phyloP scores from a whole-genome alignment of 2,329 filamentous ascomycete genomes.

The Gaeumannomyces sp. region DNA sequence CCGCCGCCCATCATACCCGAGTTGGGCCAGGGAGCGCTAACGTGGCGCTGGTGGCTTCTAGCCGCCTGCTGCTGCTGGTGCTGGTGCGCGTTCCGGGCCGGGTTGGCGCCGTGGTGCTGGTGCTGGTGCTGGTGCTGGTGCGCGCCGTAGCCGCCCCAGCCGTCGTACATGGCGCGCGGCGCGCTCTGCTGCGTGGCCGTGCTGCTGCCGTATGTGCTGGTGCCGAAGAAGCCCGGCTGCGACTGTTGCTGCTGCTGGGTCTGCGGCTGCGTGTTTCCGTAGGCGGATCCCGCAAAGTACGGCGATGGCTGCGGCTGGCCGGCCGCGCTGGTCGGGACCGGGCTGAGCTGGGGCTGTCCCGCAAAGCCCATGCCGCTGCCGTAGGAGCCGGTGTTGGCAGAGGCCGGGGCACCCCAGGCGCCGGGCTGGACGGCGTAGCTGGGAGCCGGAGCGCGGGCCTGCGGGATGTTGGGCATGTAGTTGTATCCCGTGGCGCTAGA shows the following conservation, averaged over 20 bases:
- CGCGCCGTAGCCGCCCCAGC: slow-evolving; percentile 2
- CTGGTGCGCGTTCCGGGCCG: neutral
- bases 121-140: neutral
- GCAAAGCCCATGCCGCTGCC: neutral
- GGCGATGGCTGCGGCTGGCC: neutral
- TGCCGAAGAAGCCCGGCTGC: slow-evolving; percentile 2
- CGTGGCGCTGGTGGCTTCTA: slow-evolving; percentile 6
- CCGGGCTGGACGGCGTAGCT: neutral
- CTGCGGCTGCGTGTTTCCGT: neutral
- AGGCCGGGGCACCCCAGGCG: neutral
- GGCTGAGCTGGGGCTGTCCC: neutral
- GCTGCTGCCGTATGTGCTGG: neutral
- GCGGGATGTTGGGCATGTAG: slow-evolving; percentile 4
- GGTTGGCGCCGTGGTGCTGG: neutral
- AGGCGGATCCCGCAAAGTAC: neutral
- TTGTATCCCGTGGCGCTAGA: neutral
- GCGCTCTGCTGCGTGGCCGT: neutral
- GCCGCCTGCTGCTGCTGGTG: slow-evolving; percentile 2
- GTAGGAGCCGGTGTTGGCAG: neutral
- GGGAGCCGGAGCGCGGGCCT: neutral
- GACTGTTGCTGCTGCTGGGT: neutral
- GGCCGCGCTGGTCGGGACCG: neutral
- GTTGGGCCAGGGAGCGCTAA: slow-evolving; percentile 4
- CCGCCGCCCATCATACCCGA: neutral
- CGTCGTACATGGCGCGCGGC: slow-evolving; percentile 4